Percentiles rank a stretch among this genome's conserved stretches.
phyloP scores from a whole-genome alignment of 768 basidiomycete species.

The Mycena amicta region DNA sequence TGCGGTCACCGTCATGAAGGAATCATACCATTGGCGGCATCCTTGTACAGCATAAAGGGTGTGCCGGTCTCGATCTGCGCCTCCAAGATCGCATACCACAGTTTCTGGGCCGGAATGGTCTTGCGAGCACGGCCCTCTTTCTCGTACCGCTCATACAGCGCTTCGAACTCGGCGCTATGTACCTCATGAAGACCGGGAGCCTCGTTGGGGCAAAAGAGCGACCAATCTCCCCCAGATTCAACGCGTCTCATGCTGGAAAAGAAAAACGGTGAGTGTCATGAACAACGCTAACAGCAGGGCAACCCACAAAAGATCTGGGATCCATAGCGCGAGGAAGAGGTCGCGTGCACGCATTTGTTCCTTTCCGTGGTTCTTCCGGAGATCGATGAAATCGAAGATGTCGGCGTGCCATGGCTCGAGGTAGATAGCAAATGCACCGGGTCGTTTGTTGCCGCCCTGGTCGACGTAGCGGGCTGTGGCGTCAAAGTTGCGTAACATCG shows the following conservation, averaged over 20 bases:
- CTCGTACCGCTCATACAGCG: slow-evolving; percentile 85
- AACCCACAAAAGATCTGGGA: slow-evolving; percentile 91
- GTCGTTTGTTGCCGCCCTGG: slow-evolving; percentile 98
- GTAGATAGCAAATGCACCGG: slow-evolving; percentile 98
- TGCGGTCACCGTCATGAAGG: background rate
- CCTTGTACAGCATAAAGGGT: slow-evolving; percentile 99
- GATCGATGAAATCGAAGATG: slow-evolving; percentile 95
- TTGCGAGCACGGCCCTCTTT: slow-evolving; percentile 85
- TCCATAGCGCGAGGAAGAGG: slow-evolving; percentile 98
- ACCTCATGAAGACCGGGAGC: slow-evolving; percentile 90
- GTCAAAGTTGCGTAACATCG: slow-evolving; percentile 98
- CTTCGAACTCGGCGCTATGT: slow-evolving; percentile 88
- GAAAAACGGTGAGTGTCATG: background rate
- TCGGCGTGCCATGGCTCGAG: slow-evolving; percentile 99
- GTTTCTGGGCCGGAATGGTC: slow-evolving; percentile 90
- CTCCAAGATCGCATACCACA: slow-evolving; percentile 97
- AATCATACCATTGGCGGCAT: slow-evolving; percentile 78
- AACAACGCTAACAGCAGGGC: background rate
- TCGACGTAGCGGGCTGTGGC: slow-evolving; percentile 99
- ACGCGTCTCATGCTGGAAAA: slow-evolving; percentile 90
- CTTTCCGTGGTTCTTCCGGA: slow-evolving; percentile 99
- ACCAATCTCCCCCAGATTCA: slow-evolving; percentile 88
- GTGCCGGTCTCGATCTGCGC: slow-evolving; percentile 97
- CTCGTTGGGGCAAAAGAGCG: slow-evolving; percentile 97
- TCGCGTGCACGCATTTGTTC: slow-evolving; percentile 97